Evolutionary conservation across 192 early-diverging fungal species (phyloP).

Genomic region (Gorgonomyces haynaldii): DNA sequence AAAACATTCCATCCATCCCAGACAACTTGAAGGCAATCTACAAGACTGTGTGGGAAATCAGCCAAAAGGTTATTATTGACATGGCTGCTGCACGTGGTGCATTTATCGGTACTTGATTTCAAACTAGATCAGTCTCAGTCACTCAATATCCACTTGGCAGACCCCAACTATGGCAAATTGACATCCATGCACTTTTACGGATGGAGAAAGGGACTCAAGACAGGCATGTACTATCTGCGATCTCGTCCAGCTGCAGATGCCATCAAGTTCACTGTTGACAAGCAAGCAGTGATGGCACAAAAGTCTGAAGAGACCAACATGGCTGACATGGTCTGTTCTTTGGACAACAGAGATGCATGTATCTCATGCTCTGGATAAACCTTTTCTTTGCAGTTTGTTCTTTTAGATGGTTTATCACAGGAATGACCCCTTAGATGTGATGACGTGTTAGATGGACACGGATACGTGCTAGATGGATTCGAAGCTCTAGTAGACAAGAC

Average conservation of each 20-base stretch:
- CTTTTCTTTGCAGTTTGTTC: too few relatives aligned
- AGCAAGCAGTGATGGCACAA: conserved; percentile 42
- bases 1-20: conserved; percentile 66
- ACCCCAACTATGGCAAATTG: conserved; percentile 85
- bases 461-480: too few relatives aligned
- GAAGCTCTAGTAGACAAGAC: too few relatives aligned
- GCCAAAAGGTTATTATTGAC: conserved; percentile 80
- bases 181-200: conserved; percentile 98
- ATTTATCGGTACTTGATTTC: conserved; percentile 52
- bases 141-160: conserved; percentile 92
- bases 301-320: conserved; percentile 37
- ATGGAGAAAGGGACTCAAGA: conserved; percentile 96
- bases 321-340: conserved; percentile 71
- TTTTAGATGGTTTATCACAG: too few relatives aligned
- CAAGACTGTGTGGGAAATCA: conserved; percentile 96
- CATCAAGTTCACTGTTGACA: conserved; percentile 95
- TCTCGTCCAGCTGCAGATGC: conserved; percentile 92
- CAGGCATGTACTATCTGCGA: conserved; percentile 97
- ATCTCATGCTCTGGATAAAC: conserved; percentile 56
- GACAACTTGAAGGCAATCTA: conserved; percentile 85
- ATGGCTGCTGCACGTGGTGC: conserved; percentile 96
- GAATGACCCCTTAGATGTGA: too few relatives aligned
- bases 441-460: too few relatives aligned
- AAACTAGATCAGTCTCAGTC: conserved; percentile 79
- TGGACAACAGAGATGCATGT: conserved; percentile 90